These are phyloP conservation scores for Suhomyces wounanorum DNA, from an alignment of 1,139 yeast species.

Conservation along the genomic window DNA sequence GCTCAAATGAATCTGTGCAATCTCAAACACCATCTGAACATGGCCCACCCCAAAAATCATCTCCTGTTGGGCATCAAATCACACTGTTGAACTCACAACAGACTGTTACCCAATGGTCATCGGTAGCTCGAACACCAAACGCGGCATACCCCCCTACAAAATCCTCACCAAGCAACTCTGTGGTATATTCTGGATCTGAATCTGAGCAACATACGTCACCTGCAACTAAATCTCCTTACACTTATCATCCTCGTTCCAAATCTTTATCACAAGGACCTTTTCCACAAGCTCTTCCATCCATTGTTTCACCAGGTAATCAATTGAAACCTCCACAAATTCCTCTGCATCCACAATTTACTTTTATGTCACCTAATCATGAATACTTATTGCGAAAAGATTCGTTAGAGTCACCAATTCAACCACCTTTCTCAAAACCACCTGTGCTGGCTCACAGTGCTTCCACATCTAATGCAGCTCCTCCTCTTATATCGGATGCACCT, in stretches of 20 bases:
- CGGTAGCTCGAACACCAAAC: neutral
- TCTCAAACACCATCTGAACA: neutral
- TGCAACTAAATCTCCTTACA: slow-evolving; percentile 1
- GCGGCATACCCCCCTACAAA: neutral
- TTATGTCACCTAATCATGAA: neutral
- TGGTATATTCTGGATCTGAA: neutral
- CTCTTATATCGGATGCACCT: neutral
- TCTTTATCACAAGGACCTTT: neutral
- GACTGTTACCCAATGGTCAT: neutral
- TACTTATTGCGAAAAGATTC: neutral
- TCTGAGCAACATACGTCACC: neutral
- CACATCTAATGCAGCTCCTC: neutral
- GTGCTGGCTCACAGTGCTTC: neutral
- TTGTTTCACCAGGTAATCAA: slow-evolving; percentile 2
- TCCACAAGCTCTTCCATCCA: neutral
- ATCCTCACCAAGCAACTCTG: neutral
- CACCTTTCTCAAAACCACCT: neutral
- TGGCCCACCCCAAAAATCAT: neutral
- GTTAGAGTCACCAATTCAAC: neutral
- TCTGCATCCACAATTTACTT: neutral
- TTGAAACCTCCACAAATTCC: slow-evolving; percentile 2
- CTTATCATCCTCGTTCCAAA: neutral
- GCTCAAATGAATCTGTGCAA: neutral
- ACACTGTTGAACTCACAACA: neutral
- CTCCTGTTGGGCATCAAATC: neutral